Evolutionary conservation across 768 basidiomycete species (phyloP), one percentile per base, ranked within the genome.

Genomic region (Psilocybe tampanensis): DNA sequence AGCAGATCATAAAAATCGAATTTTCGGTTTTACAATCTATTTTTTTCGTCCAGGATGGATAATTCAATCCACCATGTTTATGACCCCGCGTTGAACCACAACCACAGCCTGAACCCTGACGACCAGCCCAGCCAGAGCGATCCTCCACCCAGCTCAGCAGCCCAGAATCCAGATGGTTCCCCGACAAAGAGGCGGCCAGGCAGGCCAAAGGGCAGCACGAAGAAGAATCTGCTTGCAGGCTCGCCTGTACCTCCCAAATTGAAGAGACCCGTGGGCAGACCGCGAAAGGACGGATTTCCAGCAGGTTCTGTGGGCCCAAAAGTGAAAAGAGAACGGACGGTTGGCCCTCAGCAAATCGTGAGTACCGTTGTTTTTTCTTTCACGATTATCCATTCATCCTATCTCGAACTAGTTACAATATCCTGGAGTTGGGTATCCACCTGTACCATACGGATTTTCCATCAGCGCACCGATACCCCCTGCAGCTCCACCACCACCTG

Each of bases 221-320:
- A 89, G 75, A 92, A 92, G 67, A 75, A 76, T 21, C 60, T 77
- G 1, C 64, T 76, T 2, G 77, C 72, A 45, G 63, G 65, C 0
- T 64, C 71, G 9, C 52, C 69, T 8, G 21, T 67, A 2, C 74
- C 79, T 2, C 77, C 82, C 23, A 89, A 88, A 70, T 71, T 84
- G 52, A 92, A 90, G 69, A 77, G 91, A 44, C 91, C 91, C 15
- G 90, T 92, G 1, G 91, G 91, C 1, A 78, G 91, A 13, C 91
- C 91, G 2, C 74, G 91, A 63, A 91, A 92, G 70, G 90, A 92
- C 62, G 91, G 91, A 0, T 80, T 90, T 34, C 90, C 90, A 39
- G 86, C 90, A 26, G 90, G 90, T 12, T 87, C 88, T 9, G 83
- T 88, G 6, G 77, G 81, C n/a, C 66, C 77, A 36, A 75, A 81